Evolutionary conservation across 768 basidiomycete genomes (phyloP).

Genomic region (Calocybe gangraenosa): DNA sequence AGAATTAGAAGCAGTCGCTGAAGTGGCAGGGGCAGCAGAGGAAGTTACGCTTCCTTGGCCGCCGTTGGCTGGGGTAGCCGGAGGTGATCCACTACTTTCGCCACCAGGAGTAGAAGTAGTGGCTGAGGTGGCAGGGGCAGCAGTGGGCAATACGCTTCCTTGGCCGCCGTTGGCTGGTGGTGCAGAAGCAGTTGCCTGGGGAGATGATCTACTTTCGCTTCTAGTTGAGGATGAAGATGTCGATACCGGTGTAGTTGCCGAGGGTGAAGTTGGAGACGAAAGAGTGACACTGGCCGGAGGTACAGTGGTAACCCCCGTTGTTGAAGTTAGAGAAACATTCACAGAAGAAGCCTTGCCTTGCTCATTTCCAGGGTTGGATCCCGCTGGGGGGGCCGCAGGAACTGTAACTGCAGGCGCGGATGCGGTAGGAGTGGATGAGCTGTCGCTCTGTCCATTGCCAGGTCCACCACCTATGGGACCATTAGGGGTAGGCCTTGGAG

Average conservation of each 20-base stretch:
- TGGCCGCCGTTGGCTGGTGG: neutral
- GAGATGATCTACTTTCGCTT: neutral
- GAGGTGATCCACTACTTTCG: too few relatives aligned
- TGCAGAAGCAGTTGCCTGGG: neutral
- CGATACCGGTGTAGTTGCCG: neutral
- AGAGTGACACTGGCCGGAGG: neutral
- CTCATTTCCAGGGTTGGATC: too few relatives aligned
- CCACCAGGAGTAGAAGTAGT: neutral
- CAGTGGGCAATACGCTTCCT: neutral
- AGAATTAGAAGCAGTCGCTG: too few relatives aligned
- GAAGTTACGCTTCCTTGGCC: too few relatives aligned
- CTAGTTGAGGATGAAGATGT: neutral
- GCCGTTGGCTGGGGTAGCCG: too few relatives aligned
- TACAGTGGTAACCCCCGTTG: neutral
- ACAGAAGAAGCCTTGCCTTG: neutral
- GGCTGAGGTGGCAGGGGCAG: neutral
- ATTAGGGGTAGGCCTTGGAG: neutral
- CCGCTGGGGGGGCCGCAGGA: too few relatives aligned
- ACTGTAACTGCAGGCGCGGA: too few relatives aligned
- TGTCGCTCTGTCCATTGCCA: neutral
- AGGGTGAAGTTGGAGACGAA: neutral
- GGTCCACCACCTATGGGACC: neutral
- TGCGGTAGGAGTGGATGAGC: neutral
- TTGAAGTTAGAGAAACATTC: neutral
- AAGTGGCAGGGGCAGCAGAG: too few relatives aligned